Conservation (phyloP, 2,329 filamentous ascomycete species). For the Clonostachys sp. region DNA sequence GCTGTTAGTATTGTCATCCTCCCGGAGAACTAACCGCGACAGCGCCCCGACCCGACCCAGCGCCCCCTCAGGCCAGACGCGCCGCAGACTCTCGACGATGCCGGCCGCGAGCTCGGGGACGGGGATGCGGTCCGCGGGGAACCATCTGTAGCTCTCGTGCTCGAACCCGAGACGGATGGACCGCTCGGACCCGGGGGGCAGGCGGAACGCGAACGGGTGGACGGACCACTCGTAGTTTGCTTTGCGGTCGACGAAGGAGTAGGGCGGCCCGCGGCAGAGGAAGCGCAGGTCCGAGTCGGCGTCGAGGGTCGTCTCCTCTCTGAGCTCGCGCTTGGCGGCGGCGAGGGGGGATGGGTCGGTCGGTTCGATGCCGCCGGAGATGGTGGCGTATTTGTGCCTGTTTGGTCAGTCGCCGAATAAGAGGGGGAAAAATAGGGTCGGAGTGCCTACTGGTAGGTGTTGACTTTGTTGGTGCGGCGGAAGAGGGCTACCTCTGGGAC, state of each 20-base stretch:
- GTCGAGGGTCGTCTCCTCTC: constrained; percentile 56
- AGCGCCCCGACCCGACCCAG: background rate
- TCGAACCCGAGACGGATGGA: constrained; percentile 57
- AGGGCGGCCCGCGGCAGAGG: constrained; percentile 54
- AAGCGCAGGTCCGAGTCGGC: constrained; percentile 33
- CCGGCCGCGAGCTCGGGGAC: constrained; percentile 40
- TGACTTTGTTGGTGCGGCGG: constrained; percentile 52
- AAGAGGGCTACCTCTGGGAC: constrained; percentile 54
- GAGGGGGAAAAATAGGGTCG: background rate
- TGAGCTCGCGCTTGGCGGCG: constrained; percentile 58
- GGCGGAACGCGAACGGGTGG: constrained; percentile 55
- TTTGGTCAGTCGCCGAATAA: background rate
- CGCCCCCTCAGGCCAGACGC: constrained; percentile 53
- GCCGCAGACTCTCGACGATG: constrained; percentile 51
- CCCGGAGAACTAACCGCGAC: background rate
- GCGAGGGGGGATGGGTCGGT: constrained; percentile 45
- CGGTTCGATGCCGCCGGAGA: constrained; percentile 56
- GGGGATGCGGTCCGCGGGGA: constrained; percentile 33
- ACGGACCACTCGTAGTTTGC: constrained; percentile 57
- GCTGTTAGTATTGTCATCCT: background rate
- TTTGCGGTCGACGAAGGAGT: constrained; percentile 46
- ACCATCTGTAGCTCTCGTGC: constrained; percentile 54
- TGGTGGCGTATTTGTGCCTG: constrained; percentile 54
- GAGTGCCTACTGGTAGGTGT: constrained; percentile 51
- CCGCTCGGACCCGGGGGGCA: constrained; percentile 36